Percentiles rank a stretch among this genome's conserved stretches.
phyloP scores from a whole-genome alignment of 768 basidiomycete genomes.

The Macrolepiota albuminosa region DNA sequence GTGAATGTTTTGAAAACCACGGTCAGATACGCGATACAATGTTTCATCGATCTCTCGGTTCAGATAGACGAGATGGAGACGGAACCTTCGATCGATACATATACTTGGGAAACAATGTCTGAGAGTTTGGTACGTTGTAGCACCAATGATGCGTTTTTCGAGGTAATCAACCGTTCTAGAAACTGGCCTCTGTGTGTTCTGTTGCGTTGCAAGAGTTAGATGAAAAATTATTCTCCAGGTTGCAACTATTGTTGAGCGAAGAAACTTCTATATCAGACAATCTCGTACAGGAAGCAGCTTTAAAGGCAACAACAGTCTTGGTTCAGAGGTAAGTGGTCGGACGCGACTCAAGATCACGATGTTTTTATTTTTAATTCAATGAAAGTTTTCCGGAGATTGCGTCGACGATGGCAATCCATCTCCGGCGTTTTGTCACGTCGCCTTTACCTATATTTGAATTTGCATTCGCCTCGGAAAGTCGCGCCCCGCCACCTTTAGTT shows the following conservation, averaged over 20 bases:
- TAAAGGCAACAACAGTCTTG: constrained; percentile 79
- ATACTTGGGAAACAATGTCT: constrained; percentile 90
- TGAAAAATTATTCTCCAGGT: constrained; percentile 57
- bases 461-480: constrained; percentile 68
- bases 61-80: constrained; percentile 83
- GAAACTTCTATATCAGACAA: constrained; percentile 79
- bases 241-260: constrained; percentile 74
- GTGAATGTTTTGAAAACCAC: constrained; percentile 41
- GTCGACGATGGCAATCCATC: constrained; percentile 63
- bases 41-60: constrained; percentile 69
- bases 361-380: background rate
- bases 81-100: constrained; percentile 79
- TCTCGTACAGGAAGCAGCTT: constrained; percentile 83
- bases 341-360: background rate
- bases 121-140: constrained; percentile 66
- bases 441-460: constrained; percentile 87
- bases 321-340: constrained; percentile 60
- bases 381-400: constrained; percentile 80
- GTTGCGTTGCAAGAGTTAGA: constrained; percentile 68
- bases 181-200: constrained; percentile 81
- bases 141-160: background rate
- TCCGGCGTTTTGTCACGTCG: constrained; percentile 85
- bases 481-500: constrained; percentile 71
- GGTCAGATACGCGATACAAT: constrained; percentile 61
- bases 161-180: constrained; percentile 38